phyloP scores from a whole-genome alignment of 2,329 filamentous ascomycete genomes.

The Xenoacremonium recifei region DNA sequence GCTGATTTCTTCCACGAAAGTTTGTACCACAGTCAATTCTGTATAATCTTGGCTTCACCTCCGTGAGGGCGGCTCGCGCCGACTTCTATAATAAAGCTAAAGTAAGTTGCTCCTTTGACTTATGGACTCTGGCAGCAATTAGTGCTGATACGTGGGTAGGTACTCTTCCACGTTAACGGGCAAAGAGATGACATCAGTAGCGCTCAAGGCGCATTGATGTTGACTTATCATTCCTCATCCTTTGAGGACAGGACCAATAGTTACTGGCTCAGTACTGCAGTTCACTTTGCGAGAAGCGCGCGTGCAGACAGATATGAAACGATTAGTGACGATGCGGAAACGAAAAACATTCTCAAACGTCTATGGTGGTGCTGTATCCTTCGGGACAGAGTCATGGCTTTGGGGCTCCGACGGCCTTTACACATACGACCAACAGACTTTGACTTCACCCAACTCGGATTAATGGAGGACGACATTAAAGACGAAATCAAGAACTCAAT shows the following conservation, averaged over 20 bases:
- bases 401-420: not conserved
- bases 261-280: not conserved
- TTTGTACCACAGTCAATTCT: slow-evolving; percentile 1
- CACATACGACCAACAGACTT: not conserved
- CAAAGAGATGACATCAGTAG: not conserved
- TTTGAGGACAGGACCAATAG: slow-evolving; percentile 5
- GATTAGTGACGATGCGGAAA: not conserved
- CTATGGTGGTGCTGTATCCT: not conserved
- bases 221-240: not conserved
- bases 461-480: not conserved
- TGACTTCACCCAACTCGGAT: not conserved
- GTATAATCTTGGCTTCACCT: not conserved
- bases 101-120: not conserved
- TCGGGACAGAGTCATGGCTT: not conserved
- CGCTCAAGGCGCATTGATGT: not conserved
- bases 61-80: not conserved
- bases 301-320: not conserved
- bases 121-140: too few relatives aligned
- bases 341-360: not conserved
- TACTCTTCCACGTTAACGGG: slow-evolving; percentile 1
- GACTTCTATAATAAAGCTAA: not conserved
- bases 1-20: too few relatives aligned
- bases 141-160: too few relatives aligned
- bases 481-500: not conserved
- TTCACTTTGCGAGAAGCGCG: not conserved